phyloP scores from a whole-genome alignment of 768 basidiomycete species.

The Phylloporus sp. region DNA sequence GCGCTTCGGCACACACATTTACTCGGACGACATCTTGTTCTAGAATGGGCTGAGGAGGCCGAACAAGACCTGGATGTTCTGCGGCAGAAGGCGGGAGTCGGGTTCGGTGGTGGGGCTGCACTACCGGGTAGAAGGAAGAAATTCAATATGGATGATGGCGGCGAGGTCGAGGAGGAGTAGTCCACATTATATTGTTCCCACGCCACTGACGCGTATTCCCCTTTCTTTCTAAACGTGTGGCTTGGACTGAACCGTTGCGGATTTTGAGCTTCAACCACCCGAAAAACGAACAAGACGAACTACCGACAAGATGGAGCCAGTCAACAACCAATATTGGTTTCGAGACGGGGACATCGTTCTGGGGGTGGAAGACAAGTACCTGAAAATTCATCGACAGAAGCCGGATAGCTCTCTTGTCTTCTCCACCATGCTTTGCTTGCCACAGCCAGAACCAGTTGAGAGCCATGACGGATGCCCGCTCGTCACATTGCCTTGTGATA shows the following conservation, averaged over 20 bases:
- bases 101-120: conserved; percentile 62
- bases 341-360: conserved; percentile 35
- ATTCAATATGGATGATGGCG: conserved; percentile 46
- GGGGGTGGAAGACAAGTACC: conserved; percentile 15
- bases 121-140: conserved; percentile 77
- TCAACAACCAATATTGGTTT: conserved; percentile 24
- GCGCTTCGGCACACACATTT: conserved; percentile 92
- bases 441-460: conserved; percentile 28
- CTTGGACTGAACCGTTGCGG: background rate
- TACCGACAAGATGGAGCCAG: background rate
- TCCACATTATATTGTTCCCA: background rate
- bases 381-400: conserved; percentile 26
- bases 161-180: conserved; percentile 27
- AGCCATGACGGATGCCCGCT: conserved; percentile 30
- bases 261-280: conserved; percentile 1
- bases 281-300: conserved; percentile 1
- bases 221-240: background rate
- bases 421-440: conserved; percentile 34
- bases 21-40: conserved; percentile 88
- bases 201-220: conserved; percentile 2
- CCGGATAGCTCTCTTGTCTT: conserved; percentile 27
- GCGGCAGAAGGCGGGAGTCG: conserved; percentile 75
- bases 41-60: conserved; percentile 89
- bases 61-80: conserved; percentile 74
- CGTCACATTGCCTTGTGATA: conserved; percentile 25